These are phyloP conservation scores for Ilyonectria sp. DNA, from an alignment of 2,329 filamentous ascomycete genomes.

Conservation along the genomic window DNA sequence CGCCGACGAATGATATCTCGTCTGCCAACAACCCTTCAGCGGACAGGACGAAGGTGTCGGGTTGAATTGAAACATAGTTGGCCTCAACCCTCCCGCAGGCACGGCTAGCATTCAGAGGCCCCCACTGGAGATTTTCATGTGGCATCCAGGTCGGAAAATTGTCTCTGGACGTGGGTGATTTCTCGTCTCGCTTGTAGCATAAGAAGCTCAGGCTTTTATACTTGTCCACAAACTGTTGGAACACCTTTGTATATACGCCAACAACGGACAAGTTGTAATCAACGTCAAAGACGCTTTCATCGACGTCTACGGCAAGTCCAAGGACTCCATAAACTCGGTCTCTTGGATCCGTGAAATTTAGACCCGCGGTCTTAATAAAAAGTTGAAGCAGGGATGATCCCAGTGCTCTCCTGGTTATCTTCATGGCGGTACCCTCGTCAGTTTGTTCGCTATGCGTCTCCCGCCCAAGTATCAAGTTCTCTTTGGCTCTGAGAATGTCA, in stretches of 20 bases:
- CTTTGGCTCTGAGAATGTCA: slow-evolving; percentile 4
- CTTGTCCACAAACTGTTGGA: neutral
- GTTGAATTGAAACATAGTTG: neutral
- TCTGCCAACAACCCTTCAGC: neutral
- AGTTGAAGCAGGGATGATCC: slow-evolving; percentile 11
- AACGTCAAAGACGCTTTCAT: neutral
- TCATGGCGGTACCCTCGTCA: neutral
- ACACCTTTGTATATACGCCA: neutral
- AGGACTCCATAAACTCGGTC: slow-evolving; percentile 21
- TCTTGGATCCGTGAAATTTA: slow-evolving; percentile 5
- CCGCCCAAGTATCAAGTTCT: neutral
- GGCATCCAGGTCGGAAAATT: neutral
- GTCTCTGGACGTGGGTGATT: neutral
- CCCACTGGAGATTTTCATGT: neutral
- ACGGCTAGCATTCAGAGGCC: neutral
- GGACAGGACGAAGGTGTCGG: neutral
- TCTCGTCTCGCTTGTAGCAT: neutral
- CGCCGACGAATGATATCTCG: neutral
- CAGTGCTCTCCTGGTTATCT: neutral
- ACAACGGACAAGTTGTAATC: neutral
- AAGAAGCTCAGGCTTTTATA: slow-evolving; percentile 5
- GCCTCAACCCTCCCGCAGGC: neutral
- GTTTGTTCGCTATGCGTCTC: neutral
- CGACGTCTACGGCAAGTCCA: slow-evolving; percentile 6
- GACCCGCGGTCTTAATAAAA: neutral